These are phyloP conservation scores for Phytophthora pseudosyringae DNA, from an alignment of 352 stramenopile genomes.

Conservation along the genomic window DNA sequence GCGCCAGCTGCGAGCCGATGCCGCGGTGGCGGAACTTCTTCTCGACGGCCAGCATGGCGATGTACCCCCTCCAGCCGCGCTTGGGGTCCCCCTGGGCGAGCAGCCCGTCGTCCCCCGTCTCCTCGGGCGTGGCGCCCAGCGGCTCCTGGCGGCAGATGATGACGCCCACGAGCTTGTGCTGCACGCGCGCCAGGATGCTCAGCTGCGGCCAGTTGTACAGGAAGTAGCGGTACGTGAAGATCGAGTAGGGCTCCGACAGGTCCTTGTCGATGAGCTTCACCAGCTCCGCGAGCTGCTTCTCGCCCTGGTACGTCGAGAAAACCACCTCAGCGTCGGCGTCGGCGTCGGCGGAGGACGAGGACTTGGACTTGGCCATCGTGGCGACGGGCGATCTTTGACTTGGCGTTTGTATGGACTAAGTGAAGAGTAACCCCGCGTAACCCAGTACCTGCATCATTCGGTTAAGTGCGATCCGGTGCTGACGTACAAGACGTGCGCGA, in stretches of 20 bases:
- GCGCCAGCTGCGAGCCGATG: constrained; percentile 91
- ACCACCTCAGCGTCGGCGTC: constrained; percentile 44
- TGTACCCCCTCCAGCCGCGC: constrained; percentile 89
- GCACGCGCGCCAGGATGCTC: constrained; percentile 87
- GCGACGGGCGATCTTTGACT: neutral
- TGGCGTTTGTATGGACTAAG: constrained; percentile 9
- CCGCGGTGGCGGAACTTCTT: constrained; percentile 88
- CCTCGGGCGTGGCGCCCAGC: constrained; percentile 66
- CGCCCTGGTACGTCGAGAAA: constrained; percentile 81
- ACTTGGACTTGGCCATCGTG: constrained; percentile 40
- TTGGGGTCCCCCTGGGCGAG: constrained; percentile 17
- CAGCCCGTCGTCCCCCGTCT: constrained; percentile 39
- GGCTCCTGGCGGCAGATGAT: constrained; percentile 93
- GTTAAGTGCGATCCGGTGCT: constrained; percentile 11
- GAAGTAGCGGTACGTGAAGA: constrained; percentile 98
- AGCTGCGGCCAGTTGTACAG: constrained; percentile 95
- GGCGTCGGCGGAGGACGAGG: neutral
- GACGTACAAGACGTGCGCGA: neutral
- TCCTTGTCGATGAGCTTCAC: constrained; percentile 95
- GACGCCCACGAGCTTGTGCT: constrained; percentile 90
- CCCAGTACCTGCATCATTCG: neutral
- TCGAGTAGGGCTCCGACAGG: constrained; percentile 95
- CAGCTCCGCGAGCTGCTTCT: constrained; percentile 92
- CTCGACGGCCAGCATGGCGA: constrained; percentile 96
- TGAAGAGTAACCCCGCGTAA: constrained; percentile 1